Conservation (phyloP, 768 basidiomycete species). For the Amylocystis lapponica region DNA sequence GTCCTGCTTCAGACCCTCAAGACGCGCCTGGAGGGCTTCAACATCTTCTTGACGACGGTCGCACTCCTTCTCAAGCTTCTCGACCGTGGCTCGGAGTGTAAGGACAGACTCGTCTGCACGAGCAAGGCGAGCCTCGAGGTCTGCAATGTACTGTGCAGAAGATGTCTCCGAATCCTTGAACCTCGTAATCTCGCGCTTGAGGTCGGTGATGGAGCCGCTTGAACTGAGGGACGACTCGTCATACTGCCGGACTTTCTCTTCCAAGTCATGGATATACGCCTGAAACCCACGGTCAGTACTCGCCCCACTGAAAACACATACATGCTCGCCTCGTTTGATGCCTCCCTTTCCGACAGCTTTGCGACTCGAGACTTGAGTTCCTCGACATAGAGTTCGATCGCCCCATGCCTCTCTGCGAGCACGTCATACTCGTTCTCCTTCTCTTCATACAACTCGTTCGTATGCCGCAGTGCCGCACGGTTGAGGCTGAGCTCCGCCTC, state of each 20-base stretch:
- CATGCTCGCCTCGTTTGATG: conserved; percentile 77
- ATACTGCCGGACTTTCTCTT: conserved; percentile 83
- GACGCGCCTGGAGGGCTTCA: conserved; percentile 59
- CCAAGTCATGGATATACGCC: conserved; percentile 92
- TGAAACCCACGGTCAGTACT: conserved; percentile 26
- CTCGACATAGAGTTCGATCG: conserved; percentile 82
- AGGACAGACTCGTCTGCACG: conserved; percentile 76
- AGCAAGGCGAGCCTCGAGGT: conserved; percentile 76
- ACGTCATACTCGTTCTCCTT: conserved; percentile 75
- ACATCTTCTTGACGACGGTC: conserved; percentile 71
- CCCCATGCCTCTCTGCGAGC: conserved; percentile 62
- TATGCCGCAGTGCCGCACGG: conserved; percentile 79
- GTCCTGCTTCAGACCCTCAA: conserved; percentile 65
- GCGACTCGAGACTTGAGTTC: conserved; percentile 76
- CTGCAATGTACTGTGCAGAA: conserved; percentile 74
- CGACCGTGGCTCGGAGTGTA: conserved; percentile 62
- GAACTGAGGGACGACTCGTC: conserved; percentile 76
- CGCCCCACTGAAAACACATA: conserved; percentile 1
- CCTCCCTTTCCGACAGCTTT: conserved; percentile 84
- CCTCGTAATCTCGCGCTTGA: conserved; percentile 75
- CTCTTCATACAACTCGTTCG: conserved; percentile 90
- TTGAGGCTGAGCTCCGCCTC: conserved; percentile 89
- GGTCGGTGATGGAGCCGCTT: conserved; percentile 73
- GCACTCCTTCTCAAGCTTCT: conserved; percentile 70
- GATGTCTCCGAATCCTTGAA: conserved; percentile 73